Base-by-base conservation (phyloP, 164 flowering plant species). In the Chloranthus sessilifolius region DNA sequence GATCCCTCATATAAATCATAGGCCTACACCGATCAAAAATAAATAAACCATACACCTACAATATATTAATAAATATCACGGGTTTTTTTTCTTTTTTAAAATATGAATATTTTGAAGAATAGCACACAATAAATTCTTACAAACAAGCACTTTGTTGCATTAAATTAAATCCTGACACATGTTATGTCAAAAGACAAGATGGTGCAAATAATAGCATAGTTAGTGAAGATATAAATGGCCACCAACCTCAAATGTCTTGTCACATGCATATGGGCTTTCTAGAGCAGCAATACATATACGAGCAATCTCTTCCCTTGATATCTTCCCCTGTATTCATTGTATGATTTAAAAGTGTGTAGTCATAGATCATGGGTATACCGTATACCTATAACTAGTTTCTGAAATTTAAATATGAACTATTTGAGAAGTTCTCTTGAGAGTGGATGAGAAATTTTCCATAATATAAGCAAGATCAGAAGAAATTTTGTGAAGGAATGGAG, bases 241-340 rank as follows among this genome's bases (percentile, higher is more conserved):
- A 44, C 4, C 24, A 8, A 87, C 98, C 98, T 92, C 98, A 68
- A 88, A 92, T 60, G 98, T 92, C 75, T 92, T 92, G 78, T 79
- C 75, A 51, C 72, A 69, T 52, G 95, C 89, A 61, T 72, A 73
- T 14, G 91, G 83, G 58, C 95, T 88, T 41, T 76, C 91, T 38
- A 88, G 60, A 55, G 96, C 94, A 72, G 96, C 91, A 52, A 88
- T 63, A 65, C 99, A 92, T 60, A 92, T 82, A 26, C 75, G 77
- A 54, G 99, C 95, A 71, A 86, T 59, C 70, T 92, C 99, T 70
- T 88, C 96, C 72, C 98, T 77, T 47, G 98, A 92, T 68, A 92
- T 74, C 58, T 92, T 92, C 31, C 98, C 98, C 98, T 92, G 74
- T 19, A 75, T 7, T 14, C 47, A 28, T 39, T 30, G 53, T 0